These are phyloP conservation scores for Primulina eburnea DNA, from an alignment of 257 asterid genomes.

Conservation along the genomic window DNA sequence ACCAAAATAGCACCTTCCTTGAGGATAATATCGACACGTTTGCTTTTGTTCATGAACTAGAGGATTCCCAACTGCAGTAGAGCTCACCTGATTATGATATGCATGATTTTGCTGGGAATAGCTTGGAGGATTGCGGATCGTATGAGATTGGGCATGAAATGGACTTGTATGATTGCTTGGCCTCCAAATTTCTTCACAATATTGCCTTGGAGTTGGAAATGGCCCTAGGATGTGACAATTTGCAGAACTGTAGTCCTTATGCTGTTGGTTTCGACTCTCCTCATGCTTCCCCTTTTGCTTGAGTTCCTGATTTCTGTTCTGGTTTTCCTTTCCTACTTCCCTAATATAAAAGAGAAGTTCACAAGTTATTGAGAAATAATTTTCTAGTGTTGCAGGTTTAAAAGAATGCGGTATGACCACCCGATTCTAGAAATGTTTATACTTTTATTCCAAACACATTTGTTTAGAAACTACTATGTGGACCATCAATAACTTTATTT, in stretches of 20 bases:
- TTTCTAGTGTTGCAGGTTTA: neutral
- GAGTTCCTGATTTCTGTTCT: constrained; percentile 19
- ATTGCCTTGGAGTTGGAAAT: neutral
- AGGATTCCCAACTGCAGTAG: constrained; percentile 19
- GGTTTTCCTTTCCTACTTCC: constrained; percentile 24
- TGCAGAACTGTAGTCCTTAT: too few species aligned
- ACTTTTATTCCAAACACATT: too few species aligned
- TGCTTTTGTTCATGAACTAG: constrained; percentile 25
- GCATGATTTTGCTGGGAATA: neutral
- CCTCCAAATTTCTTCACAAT: too few species aligned
- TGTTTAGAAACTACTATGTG: too few species aligned
- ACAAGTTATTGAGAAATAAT: constrained; percentile 6
- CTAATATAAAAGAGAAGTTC: constrained; percentile 25
- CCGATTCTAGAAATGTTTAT: too few species aligned
- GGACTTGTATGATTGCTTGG: too few species aligned
- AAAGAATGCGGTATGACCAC: too few species aligned
- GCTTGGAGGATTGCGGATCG: too few species aligned
- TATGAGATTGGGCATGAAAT: too few species aligned
- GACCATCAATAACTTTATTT: too few species aligned
- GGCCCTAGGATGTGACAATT: neutral
- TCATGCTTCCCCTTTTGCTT: constrained; percentile 4
- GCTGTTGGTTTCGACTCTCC: too few species aligned
- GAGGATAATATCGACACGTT: constrained; percentile 48
- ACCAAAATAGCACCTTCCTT: constrained; percentile 67
- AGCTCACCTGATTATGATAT: neutral